Percentiles rank a stretch among this genome's conserved stretches.
These are phyloP conservation scores for Neoboletus brunneissimus DNA, from an alignment of 768 basidiomycete genomes.

Conservation along the genomic window DNA sequence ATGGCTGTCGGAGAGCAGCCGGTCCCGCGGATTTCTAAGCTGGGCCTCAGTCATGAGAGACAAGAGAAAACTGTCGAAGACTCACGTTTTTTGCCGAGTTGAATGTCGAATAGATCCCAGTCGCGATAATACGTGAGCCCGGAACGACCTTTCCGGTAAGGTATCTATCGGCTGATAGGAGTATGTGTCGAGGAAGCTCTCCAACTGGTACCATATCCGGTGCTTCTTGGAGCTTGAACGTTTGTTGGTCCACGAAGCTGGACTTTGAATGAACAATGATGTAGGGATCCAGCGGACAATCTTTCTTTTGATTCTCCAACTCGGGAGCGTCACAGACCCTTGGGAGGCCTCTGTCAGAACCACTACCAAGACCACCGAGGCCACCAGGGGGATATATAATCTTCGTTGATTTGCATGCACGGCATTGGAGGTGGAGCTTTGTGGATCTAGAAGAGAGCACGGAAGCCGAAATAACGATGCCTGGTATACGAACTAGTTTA, in stretches of 20 bases:
- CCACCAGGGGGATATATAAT: conserved; percentile 74
- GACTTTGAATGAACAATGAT: conserved; percentile 94
- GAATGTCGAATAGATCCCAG: conserved; percentile 96
- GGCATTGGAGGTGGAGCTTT: conserved; percentile 89
- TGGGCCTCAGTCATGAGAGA: background rate
- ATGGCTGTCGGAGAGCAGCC: conserved; percentile 89
- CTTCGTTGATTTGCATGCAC: conserved; percentile 80
- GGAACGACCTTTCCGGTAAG: conserved; percentile 93
- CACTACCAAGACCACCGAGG: conserved; percentile 83
- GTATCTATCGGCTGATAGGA: conserved; percentile 87
- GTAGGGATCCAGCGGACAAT: conserved; percentile 95
- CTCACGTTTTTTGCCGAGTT: conserved; percentile 81
- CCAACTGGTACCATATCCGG: conserved; percentile 99
- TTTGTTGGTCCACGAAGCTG: conserved; percentile 93
- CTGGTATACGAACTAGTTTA: conserved; percentile 93
- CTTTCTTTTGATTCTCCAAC: conserved; percentile 82
- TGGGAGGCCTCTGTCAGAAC: conserved; percentile 81
- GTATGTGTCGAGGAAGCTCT: conserved; percentile 93
- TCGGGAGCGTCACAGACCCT: conserved; percentile 82
- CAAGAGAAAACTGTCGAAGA: conserved; percentile 4
- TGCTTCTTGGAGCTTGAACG: conserved; percentile 95
- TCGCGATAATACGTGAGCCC: conserved; percentile 91
- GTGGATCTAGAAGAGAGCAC: conserved; percentile 92
- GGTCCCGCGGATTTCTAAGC: conserved; percentile 74
- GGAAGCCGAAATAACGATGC: conserved; percentile 97